Percentiles rank a stretch among this genome's conserved stretches.
Conservation (phyloP, 2,329 filamentous ascomycete genomes). For the Phoma sp. region DNA sequence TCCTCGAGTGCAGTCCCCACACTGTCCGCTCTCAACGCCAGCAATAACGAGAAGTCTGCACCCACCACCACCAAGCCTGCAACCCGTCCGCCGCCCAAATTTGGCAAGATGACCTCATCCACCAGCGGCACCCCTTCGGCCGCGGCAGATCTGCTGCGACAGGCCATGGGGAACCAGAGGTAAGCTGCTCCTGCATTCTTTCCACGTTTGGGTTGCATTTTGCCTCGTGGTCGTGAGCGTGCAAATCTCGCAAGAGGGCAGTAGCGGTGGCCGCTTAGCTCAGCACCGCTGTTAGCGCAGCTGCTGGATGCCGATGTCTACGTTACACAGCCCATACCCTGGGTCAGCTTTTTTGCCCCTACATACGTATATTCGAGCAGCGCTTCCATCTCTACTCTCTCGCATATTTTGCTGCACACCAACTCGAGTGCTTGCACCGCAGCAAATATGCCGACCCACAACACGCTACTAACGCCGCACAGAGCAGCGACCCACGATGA, state of each 20-base stretch:
- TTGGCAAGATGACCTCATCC: conserved; percentile 37
- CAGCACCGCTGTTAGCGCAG: conserved; percentile 17
- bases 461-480: conserved; percentile 46
- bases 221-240: conserved; percentile 7
- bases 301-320: conserved; percentile 27
- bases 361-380: conserved; percentile 11
- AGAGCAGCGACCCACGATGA: conserved; percentile 68
- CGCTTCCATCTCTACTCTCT: conserved; percentile 7
- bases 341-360: conserved; percentile 26
- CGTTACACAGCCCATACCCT: conserved; percentile 41
- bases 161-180: conserved; percentile 62
- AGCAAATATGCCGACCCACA: conserved; percentile 41
- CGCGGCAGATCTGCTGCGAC: conserved; percentile 64
- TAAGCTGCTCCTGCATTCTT: conserved; percentile 47
- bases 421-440: conserved; percentile 14
- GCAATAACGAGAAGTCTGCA: conserved; percentile 33
- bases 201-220: conserved; percentile 8
- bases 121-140: conserved; percentile 54
- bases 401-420: conserved; percentile 10
- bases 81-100: conserved; percentile 31
- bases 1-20: conserved; percentile 54
- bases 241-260: conserved; percentile 6
- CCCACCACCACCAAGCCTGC: conserved; percentile 21
- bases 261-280: conserved; percentile 27
- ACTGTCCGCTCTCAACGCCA: conserved; percentile 46